Percentiles rank a stretch among this genome's conserved stretches.
Evolutionary conservation across 768 basidiomycete species (phyloP).

Genomic region (Leccinum olivaceopallidum): DNA sequence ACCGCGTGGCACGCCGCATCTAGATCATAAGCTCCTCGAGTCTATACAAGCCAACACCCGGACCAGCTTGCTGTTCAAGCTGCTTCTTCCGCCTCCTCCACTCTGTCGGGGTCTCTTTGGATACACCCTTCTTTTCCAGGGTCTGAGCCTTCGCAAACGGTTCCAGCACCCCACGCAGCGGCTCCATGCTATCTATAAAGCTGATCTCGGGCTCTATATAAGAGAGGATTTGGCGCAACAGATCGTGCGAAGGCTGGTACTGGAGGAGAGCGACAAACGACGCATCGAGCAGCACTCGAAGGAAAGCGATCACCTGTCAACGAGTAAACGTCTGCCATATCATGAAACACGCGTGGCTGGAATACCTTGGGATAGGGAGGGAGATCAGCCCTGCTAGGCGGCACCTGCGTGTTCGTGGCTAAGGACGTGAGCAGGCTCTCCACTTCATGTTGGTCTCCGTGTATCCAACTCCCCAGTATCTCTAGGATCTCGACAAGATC

Average conservation of each 20-base stretch:
- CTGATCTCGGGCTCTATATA: slow-evolving; percentile 57
- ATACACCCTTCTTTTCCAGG: slow-evolving; percentile 37
- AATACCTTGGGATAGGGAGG: slow-evolving; percentile 40
- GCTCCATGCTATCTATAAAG: slow-evolving; percentile 50
- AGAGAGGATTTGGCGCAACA: slow-evolving; percentile 50
- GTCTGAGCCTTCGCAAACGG: slow-evolving; percentile 59
- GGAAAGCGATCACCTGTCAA: slow-evolving; percentile 57
- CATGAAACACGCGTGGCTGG: slow-evolving; percentile 31
- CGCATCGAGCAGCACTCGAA: slow-evolving; percentile 69
- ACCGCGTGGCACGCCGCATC: neutral
- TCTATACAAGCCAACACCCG: slow-evolving; percentile 66
- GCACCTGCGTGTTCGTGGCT: slow-evolving; percentile 7
- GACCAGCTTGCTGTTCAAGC: slow-evolving; percentile 50
- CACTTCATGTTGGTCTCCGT: slow-evolving; percentile 27
- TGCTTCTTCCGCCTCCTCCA: slow-evolving; percentile 56
- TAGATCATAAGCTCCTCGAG: slow-evolving; percentile 69
- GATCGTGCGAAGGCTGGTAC: slow-evolving; percentile 55
- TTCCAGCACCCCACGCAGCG: slow-evolving; percentile 61
- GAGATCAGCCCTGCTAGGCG: slow-evolving; percentile 19
- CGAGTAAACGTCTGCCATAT: slow-evolving; percentile 33
- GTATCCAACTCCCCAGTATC: slow-evolving; percentile 42
- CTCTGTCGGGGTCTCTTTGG: slow-evolving; percentile 39
- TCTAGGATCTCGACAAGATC: slow-evolving; percentile 40
- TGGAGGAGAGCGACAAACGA: slow-evolving; percentile 69
- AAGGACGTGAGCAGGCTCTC: slow-evolving; percentile 25